Percentiles rank a stretch among this genome's conserved stretches.
Conservation (phyloP, 2,329 filamentous ascomycete species). For the Fusarium caatingaense region DNA sequence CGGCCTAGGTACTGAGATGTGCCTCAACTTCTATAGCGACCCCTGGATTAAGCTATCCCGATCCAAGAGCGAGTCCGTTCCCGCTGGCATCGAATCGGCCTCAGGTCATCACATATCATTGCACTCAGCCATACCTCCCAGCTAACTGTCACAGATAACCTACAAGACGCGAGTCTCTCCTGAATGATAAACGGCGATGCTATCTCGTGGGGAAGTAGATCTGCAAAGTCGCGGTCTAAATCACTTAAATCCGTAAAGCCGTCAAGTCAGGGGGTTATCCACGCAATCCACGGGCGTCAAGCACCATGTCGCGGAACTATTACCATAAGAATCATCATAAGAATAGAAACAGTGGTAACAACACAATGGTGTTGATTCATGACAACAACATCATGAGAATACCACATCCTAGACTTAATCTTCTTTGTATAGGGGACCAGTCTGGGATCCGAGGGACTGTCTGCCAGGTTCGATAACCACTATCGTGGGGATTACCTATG, state of each 20-base stretch:
- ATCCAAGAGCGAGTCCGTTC: background rate
- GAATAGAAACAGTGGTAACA: background rate
- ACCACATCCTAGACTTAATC: background rate
- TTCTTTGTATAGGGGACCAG: background rate
- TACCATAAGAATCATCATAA: background rate
- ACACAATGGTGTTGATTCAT: background rate
- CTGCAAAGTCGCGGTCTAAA: background rate
- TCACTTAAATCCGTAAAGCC: background rate
- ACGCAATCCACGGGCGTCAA: background rate
- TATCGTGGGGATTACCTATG: background rate
- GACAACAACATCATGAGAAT: background rate
- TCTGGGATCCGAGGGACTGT: background rate
- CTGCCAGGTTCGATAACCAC: background rate
- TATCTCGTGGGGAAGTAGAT: background rate
- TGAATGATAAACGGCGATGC: background rate
- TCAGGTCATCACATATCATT: background rate
- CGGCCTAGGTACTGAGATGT: background rate
- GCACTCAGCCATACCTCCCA: background rate
- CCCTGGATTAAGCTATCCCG: background rate
- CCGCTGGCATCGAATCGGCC: background rate
- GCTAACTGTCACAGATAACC: background rate
- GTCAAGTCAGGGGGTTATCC: background rate
- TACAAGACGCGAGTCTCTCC: background rate
- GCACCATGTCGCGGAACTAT: background rate
- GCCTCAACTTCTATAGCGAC: background rate